Percentiles rank a stretch among this genome's conserved stretches.
These are phyloP conservation scores for Chenopodium formosanum DNA, from an alignment of 148 eudicot species.

Conservation along the genomic window DNA sequence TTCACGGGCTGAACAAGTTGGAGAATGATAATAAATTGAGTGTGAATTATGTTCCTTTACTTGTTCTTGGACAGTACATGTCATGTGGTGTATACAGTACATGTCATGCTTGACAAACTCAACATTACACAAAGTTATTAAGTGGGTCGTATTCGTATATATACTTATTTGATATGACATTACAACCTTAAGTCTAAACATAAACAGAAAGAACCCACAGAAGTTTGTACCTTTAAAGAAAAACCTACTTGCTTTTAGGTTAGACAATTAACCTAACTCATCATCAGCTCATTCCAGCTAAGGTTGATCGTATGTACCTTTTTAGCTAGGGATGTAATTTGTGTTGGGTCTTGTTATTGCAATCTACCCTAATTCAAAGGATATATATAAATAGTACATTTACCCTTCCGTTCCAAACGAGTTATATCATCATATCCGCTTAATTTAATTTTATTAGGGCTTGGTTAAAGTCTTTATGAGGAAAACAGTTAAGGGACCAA, in stretches of 20 bases:
- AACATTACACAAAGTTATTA: neutral
- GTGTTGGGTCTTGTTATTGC: neutral
- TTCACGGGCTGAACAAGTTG: neutral
- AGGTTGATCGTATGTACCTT: neutral
- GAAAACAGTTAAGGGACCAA: too few species aligned
- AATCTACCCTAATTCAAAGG: neutral
- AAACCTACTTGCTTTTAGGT: slow-evolving; percentile 14
- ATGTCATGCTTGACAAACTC: neutral
- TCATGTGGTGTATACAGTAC: slow-evolving; percentile 13
- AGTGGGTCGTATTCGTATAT: neutral
- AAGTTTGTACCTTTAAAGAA: neutral
- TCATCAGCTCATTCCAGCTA: slow-evolving; percentile 13
- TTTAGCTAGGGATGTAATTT: neutral
- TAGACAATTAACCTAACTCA: neutral
- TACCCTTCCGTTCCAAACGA: too few species aligned
- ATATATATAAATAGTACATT: neutral
- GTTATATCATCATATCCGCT: too few species aligned
- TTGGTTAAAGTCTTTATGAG: too few species aligned
- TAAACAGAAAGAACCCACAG: neutral
- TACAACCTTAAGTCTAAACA: slow-evolving; percentile 15
- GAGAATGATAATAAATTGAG: neutral
- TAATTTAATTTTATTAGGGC: too few species aligned
- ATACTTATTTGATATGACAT: slow-evolving; percentile 17
- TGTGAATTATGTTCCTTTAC: neutral
- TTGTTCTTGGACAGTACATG: neutral